Evolutionary conservation across 108 stramenopile genomes (phyloP).

Genomic region (Discostella pseudostelligera): DNA sequence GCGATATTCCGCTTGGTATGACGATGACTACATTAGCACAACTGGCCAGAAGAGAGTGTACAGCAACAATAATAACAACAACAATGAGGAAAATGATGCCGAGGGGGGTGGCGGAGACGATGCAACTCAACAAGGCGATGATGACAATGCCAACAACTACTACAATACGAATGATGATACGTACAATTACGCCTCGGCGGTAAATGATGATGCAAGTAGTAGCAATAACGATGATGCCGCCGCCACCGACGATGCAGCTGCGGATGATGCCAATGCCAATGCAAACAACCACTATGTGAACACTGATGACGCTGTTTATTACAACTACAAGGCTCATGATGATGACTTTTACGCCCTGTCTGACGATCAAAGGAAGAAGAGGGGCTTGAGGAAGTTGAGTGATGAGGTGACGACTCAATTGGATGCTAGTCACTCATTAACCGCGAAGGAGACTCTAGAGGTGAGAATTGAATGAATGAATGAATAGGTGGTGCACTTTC

Average conservation of each 20-base stretch:
- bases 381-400: slow-evolving; percentile 12
- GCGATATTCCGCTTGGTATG: slow-evolving; percentile 69
- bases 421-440: slow-evolving; percentile 45
- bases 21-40: slow-evolving; percentile 77
- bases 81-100: slow-evolving; percentile 22
- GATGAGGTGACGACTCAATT: background rate
- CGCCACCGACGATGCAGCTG: slow-evolving; percentile 22
- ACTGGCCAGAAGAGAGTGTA: slow-evolving; percentile 51
- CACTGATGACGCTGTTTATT: slow-evolving; percentile 37
- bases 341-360: slow-evolving; percentile 45
- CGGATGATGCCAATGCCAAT: slow-evolving; percentile 27
- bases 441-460: slow-evolving; percentile 28
- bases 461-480: slow-evolving; percentile 7
- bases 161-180: slow-evolving; percentile 39
- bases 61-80: slow-evolving; percentile 22
- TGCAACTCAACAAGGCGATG: slow-evolving; percentile 30
- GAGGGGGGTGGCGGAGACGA: slow-evolving; percentile 12
- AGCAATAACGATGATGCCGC: slow-evolving; percentile 53
- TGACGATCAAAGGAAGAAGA: slow-evolving; percentile 50
- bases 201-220: slow-evolving; percentile 13
- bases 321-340: slow-evolving; percentile 42
- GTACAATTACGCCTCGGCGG: slow-evolving; percentile 4
- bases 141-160: slow-evolving; percentile 44
- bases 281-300: slow-evolving; percentile 26
- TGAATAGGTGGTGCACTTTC: background rate